These are phyloP conservation scores for Calonectria fujianensis DNA, from an alignment of 2,329 filamentous ascomycete species.

Conservation along the genomic window DNA sequence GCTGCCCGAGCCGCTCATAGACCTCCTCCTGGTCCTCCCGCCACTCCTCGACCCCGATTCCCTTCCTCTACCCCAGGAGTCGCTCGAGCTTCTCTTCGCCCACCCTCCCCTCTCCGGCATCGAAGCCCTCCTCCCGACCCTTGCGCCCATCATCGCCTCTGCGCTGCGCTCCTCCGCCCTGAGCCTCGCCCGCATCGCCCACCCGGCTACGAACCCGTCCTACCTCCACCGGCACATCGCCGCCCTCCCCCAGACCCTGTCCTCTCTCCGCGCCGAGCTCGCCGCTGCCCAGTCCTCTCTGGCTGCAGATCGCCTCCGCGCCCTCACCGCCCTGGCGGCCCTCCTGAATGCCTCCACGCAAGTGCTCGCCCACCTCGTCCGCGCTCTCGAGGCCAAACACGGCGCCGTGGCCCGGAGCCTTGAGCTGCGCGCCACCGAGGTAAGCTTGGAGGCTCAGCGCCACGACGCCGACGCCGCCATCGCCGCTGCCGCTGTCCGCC, in stretches of 20 bases:
- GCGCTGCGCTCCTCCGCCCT: constrained; percentile 70
- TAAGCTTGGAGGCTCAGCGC: constrained; percentile 65
- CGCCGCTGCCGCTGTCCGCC: constrained; percentile 59
- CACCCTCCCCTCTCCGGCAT: constrained; percentile 70
- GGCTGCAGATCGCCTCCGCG: constrained; percentile 61
- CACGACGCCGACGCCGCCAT: constrained; percentile 63
- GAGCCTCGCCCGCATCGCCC: constrained; percentile 68
- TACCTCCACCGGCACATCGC: constrained; percentile 76
- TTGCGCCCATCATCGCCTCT: constrained; percentile 69
- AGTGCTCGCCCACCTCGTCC: constrained; percentile 66
- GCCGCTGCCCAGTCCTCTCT: constrained; percentile 59
- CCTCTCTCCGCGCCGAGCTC: constrained; percentile 61
- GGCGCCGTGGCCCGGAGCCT: constrained; percentile 70
- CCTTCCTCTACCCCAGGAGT: constrained; percentile 59
- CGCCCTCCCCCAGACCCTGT: constrained; percentile 65
- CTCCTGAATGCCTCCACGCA: constrained; percentile 65
- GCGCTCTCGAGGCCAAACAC: constrained; percentile 73
- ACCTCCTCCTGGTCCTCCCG: constrained; percentile 74
- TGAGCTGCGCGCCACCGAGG: constrained; percentile 69
- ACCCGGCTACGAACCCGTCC: constrained; percentile 71
- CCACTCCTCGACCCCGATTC: constrained; percentile 64
- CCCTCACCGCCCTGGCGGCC: constrained; percentile 60
- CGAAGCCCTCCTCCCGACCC: constrained; percentile 66
- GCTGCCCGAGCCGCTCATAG: constrained; percentile 68
- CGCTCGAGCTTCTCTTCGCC: constrained; percentile 67